Percentiles rank a stretch among this genome's conserved stretches.
These are phyloP conservation scores for Metschnikowia santaceciliae DNA, from an alignment of 805 yeast genomes.

Conservation along the genomic window DNA sequence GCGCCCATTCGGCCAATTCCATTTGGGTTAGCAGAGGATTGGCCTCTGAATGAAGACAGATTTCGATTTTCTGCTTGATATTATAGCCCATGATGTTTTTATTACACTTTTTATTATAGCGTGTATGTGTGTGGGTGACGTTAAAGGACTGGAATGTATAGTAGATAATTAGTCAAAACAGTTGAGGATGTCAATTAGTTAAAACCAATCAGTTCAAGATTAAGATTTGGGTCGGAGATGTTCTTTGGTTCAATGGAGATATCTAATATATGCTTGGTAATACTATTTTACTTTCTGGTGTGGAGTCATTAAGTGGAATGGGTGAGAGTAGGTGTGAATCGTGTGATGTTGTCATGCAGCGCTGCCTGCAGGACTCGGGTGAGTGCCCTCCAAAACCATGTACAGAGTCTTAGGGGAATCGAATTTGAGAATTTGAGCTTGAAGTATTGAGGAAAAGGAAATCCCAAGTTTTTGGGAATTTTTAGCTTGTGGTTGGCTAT, in stretches of 20 bases:
- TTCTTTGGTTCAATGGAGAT: no score
- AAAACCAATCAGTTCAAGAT: background rate
- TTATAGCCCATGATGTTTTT: conserved; percentile 47
- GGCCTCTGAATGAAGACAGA: conserved; percentile 64
- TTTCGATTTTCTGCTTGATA: conserved; percentile 60
- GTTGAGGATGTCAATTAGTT: no score
- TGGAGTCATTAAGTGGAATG: background rate
- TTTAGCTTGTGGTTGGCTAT: background rate
- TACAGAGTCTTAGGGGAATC: no score
- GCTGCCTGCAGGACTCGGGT: conserved; percentile 1
- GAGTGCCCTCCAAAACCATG: background rate
- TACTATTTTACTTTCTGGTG: background rate
- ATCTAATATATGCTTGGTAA: no score
- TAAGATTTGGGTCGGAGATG: no score
- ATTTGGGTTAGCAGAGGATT: conserved; percentile 65
- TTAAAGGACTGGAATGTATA: no score
- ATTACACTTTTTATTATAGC: no score
- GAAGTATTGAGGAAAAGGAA: background rate
- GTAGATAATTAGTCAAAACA: no score
- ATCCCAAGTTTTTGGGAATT: background rate
- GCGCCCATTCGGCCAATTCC: conserved; percentile 64
- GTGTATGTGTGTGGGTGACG: no score
- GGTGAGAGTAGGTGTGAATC: background rate
- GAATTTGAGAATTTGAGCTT: background rate
- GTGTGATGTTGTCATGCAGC: conserved; percentile 4